A percentile compares a stretch with the other conserved stretches of the same genome.
These are phyloP conservation scores for Marchantia paleacea DNA, from an alignment of 225 moss, liverwort and hornwort species.

Conservation along the genomic window DNA sequence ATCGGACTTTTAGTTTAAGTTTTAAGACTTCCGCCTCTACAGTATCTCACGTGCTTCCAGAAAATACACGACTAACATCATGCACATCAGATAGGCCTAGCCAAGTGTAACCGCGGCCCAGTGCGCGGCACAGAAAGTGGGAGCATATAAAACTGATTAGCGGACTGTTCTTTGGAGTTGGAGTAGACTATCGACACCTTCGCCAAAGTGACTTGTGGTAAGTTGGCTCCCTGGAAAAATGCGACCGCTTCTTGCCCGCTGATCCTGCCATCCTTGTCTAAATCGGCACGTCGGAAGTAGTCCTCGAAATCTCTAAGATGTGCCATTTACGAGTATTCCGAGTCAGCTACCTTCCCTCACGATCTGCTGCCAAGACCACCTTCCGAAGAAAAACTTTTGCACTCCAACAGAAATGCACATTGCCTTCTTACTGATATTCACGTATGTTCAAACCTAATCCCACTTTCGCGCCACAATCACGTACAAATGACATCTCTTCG, in stretches of 20 bases:
- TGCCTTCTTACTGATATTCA: slow-evolving; percentile 5
- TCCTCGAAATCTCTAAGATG: slow-evolving; percentile 73
- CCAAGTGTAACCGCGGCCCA: slow-evolving; percentile 9
- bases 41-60: slow-evolving; percentile 15
- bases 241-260: slow-evolving; percentile 87
- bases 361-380: slow-evolving; percentile 5
- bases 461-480: slow-evolving; percentile 15
- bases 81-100: not conserved
- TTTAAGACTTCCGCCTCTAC: not conserved
- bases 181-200: slow-evolving; percentile 52
- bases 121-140: slow-evolving; percentile 7
- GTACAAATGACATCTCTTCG: slow-evolving; percentile 3
- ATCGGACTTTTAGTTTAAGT: not conserved
- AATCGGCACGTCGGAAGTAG: slow-evolving; percentile 85
- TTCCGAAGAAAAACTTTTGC: not conserved
- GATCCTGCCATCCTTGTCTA: slow-evolving; percentile 80
- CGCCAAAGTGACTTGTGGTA: slow-evolving; percentile 87
- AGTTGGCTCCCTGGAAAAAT: slow-evolving; percentile 88
- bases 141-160: not conserved
- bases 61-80: slow-evolving; percentile 13
- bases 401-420: slow-evolving; percentile 11
- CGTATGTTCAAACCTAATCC: not conserved
- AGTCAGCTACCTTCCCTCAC: not conserved
- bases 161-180: not conserved
- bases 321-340: slow-evolving; percentile 48